Evolutionary conservation across 768 basidiomycete genomes (phyloP), one percentile per base, ranked within the genome.

Genomic region (Calocybe indica): DNA sequence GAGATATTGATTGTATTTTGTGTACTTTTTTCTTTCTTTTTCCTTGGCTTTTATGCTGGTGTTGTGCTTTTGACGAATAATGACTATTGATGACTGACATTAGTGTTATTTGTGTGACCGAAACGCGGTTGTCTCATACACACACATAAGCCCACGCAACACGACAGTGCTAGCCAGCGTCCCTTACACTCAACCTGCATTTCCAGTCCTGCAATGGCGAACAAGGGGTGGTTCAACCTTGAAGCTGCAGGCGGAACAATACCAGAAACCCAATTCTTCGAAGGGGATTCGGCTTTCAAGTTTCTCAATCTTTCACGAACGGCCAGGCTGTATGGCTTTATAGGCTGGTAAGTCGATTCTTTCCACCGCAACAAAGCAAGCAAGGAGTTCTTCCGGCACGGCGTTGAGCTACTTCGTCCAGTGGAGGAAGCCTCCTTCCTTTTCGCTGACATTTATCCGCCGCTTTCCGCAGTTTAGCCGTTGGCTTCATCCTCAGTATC

Each of bases 161-260:
- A 37, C n/a, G 35, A 37, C 36, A 11, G 11, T 37, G 11, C 14
- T 37, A n/a, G 14, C 14, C 11, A n/a, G 22, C 8, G 12, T 4
- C 31, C 9, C 40, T 41, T 41, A 12, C 31, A n/a, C 22, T 41
- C 13, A 14, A 31, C 22, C 31, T 22, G 42, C 42, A 43, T 37
- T 43, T 37, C 35, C 43, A 48, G 34, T 14, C 40, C 42, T 30
- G 39, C 52, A 60, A 53, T 79, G 71, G 68, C 78, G 42, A 74
- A 72, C 55, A 87, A 83, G 70, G 88, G 89, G 56, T 92, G 89
- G 89, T 78, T 91, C 62, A 92, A 92, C 60, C 80, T 92, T 58
- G 88, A 91, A 56, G 58, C 83, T 4, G 85, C 78, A 11, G 71
- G 70, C 7, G 71, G 69, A 45, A 64, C 74, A 42, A 75, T 89